Evolutionary conservation across 2,329 filamentous ascomycete species (phyloP), one percentile per base, ranked within the genome.

Genomic region (Beauveria pseudobassiana): DNA sequence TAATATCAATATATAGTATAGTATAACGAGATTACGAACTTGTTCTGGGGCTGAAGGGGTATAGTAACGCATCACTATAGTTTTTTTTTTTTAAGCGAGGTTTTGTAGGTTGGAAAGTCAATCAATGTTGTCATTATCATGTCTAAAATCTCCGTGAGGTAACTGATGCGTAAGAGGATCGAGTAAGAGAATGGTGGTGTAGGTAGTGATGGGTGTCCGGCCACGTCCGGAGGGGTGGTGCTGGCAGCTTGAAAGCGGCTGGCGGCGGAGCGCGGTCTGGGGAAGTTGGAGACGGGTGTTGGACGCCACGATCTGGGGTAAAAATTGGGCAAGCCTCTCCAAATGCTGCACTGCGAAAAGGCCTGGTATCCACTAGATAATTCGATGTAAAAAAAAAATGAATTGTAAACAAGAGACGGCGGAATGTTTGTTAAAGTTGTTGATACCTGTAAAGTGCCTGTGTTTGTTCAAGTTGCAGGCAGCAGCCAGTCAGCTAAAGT

Each of bases 181-280:
- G 48, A 53, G 57, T 53, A 53, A 22, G 46, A 26, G 48, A 52
- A 43, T 34, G 10, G 5, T 18, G 26, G 26, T 7, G 46, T 5
- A 26, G 34, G 22, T 22, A 5, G 22, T 24, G 28, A 55, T 43
- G 20, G 50, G 50, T 42, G 34, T n/a, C 6, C 59, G 59, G 50
- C 59, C 14, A 28, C 16, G 42, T 49, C 59, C 59, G 59, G 8
- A 9, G 43, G 46, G 2, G 12, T 16, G 26, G 30, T 40, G 50
- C 30, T 16, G 18, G n/a, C 22, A 24, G 22, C 22, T 24, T 24
- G 22, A 24, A 24, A 24, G 22, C 58, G 58, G 58, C 24, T 43
- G 28, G 28, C 58, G 58, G 22, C 58, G 59, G 42, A 42, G 43
- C 43, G 59, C 59, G 59, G 49, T 48, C n/a, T 43, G 56, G 24